Evolutionary conservation across 352 stramenopile genomes (phyloP).

Genomic region (Globisporangium irregulare): DNA sequence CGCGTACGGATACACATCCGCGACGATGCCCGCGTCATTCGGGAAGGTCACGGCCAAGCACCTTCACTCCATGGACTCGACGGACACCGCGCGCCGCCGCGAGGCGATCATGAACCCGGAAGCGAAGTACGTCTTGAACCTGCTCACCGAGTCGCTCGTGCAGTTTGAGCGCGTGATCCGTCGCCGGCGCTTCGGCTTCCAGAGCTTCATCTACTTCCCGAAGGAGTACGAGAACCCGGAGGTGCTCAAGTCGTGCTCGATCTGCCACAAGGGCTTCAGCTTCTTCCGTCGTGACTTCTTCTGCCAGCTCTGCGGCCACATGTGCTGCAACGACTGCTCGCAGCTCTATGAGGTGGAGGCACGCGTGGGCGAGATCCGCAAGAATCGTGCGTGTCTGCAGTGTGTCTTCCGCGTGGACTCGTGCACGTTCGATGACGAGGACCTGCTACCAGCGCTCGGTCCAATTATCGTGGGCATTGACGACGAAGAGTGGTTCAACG

Average conservation of each 20-base stretch:
- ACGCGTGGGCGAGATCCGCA: constrained; percentile 31
- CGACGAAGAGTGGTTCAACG: constrained; percentile 38
- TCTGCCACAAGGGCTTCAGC: constrained; percentile 47
- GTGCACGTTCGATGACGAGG: constrained; percentile 48
- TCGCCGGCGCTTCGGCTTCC: constrained; percentile 59
- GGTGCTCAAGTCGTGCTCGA: constrained; percentile 31
- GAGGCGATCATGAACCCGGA: constrained; percentile 48
- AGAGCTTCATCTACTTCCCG: constrained; percentile 65
- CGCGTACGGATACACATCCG: constrained; percentile 43
- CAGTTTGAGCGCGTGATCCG: constrained; percentile 60
- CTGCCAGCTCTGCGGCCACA: constrained; percentile 52
- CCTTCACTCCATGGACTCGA: constrained; percentile 19
- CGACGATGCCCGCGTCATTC: constrained; percentile 30
- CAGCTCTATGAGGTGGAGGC: constrained; percentile 41
- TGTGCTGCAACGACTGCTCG: constrained; percentile 43
- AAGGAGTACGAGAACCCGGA: constrained; percentile 28
- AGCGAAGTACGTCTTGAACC: constrained; percentile 34
- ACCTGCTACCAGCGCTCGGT: constrained; percentile 38
- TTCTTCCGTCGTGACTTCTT: constrained; percentile 50
- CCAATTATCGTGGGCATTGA: constrained; percentile 40
- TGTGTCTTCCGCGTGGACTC: constrained; percentile 45
- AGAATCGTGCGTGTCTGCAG: constrained; percentile 40
- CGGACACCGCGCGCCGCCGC: constrained; percentile 30
- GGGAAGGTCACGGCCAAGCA: constrained; percentile 24
- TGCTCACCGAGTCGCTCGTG: constrained; percentile 45